Evolutionary conservation across 495 filamentous ascomycete species (phyloP).

Genomic region (Trichocladium uniseriatum): DNA sequence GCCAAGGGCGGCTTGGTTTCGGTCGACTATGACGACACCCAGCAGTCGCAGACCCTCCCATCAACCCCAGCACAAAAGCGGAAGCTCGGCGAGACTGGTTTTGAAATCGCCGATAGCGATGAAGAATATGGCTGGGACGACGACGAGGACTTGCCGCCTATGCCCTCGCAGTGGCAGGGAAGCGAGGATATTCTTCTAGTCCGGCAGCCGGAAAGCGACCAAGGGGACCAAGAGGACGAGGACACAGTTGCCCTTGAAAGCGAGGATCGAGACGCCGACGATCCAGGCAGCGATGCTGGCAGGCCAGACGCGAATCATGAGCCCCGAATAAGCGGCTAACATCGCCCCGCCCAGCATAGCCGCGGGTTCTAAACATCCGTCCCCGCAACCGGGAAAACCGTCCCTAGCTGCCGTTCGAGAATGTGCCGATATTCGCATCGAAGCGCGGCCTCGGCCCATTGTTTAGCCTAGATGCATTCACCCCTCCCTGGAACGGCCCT

Average conservation of each 20-base stretch:
- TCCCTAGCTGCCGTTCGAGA: neutral
- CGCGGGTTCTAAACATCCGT: neutral
- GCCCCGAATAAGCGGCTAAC: neutral
- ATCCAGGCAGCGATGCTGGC: neutral
- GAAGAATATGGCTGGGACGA: constrained; percentile 47
- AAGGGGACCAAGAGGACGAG: constrained; percentile 23
- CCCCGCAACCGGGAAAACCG: too few species aligned
- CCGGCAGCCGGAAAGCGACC: constrained; percentile 21
- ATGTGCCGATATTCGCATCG: neutral
- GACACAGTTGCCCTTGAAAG: constrained; percentile 3
- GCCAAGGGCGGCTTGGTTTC: constrained; percentile 22
- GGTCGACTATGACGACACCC: constrained; percentile 19
- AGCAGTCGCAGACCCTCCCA: constrained; percentile 19
- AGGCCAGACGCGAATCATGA: neutral
- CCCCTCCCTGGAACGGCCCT: neutral
- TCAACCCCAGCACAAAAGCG: constrained; percentile 32
- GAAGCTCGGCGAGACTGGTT: constrained; percentile 34
- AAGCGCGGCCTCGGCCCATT: neutral
- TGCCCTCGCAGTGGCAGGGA: constrained; percentile 44
- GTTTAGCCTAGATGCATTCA: neutral
- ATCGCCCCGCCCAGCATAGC: neutral
- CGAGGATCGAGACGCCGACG: neutral
- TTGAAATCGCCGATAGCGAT: constrained; percentile 43
- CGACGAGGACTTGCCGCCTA: constrained; percentile 34
- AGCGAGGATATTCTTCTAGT: constrained; percentile 41